These are phyloP conservation scores for Pelargonium australe DNA, from an alignment of 441 rosid species.

Conservation along the genomic window DNA sequence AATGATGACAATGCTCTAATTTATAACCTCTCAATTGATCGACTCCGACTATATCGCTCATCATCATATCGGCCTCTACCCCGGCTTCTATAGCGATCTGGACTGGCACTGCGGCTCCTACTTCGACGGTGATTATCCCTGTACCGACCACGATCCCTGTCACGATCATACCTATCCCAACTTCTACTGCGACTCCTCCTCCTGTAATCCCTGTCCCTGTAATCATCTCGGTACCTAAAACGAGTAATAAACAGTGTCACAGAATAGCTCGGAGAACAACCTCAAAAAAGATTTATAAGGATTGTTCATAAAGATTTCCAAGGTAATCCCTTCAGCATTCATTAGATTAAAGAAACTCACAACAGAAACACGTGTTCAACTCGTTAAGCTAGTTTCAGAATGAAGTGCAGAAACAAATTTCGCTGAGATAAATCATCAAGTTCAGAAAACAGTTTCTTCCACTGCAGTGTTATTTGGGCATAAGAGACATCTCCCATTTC, in stretches of 20 bases:
- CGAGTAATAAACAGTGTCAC: background rate
- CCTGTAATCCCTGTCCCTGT: constrained; percentile 35
- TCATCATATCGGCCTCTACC: constrained; percentile 47
- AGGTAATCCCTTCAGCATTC: constrained; percentile 1
- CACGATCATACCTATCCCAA: constrained; percentile 41
- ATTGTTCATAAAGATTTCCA: background rate
- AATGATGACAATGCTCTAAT: background rate
- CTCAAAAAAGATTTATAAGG: background rate
- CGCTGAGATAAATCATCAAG: background rate
- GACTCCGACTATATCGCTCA: constrained; percentile 37
- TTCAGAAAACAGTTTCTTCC: background rate
- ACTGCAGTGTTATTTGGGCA: background rate
- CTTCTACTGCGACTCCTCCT: constrained; percentile 61
- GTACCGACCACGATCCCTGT: constrained; percentile 43
- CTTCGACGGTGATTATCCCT: constrained; percentile 39
- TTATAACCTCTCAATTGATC: constrained; percentile 37
- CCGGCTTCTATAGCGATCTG: constrained; percentile 36
- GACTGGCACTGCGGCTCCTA: constrained; percentile 53
- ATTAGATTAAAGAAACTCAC: constrained; percentile 5
- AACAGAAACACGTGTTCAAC: background rate
- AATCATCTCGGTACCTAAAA: constrained; percentile 43
- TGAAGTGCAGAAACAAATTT: constrained; percentile 6
- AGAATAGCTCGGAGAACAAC: background rate
- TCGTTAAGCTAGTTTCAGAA: constrained; percentile 4
- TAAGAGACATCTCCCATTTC: background rate